Percentiles rank a stretch among this genome's conserved stretches.
Evolutionary conservation across 768 basidiomycete species (phyloP).

Genomic region (Lanmaoa rubissima): DNA sequence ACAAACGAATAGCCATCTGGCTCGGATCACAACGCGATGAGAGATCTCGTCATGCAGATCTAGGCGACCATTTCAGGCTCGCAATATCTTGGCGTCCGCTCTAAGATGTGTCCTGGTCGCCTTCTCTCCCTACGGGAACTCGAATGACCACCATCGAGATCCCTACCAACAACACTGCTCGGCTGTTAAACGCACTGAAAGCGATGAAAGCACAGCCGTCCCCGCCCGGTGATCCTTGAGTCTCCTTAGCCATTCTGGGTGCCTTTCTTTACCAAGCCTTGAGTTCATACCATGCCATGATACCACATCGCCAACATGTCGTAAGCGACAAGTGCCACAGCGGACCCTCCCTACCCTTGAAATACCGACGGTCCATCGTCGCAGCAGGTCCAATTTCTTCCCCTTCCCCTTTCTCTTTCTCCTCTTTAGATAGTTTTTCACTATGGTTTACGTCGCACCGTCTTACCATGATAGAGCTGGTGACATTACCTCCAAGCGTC

Average conservation of each 20-base stretch:
- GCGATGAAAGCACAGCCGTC: background rate
- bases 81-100: conserved; percentile 1
- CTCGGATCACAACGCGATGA: background rate
- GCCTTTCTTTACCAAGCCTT: background rate
- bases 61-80: background rate
- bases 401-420: background rate
- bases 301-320: background rate
- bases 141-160: background rate
- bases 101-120: background rate
- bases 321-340: conserved; percentile 8
- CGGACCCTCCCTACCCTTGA: conserved; percentile 15
- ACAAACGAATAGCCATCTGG: background rate
- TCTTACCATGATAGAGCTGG: conserved; percentile 10
- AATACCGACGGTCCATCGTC: background rate
- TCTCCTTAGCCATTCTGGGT: background rate
- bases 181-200: background rate
- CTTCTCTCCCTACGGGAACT: too few species aligned
- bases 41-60: conserved; percentile 4
- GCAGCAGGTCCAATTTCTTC: background rate
- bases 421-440: background rate
- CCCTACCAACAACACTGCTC: too few species aligned
- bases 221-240: background rate
- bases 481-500: conserved; percentile 22
- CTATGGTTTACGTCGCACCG: conserved; percentile 30
- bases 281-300: background rate